A percentile compares a stretch with the other conserved stretches of the same genome.
Conservation (phyloP, 2,329 filamentous ascomycete species). For the Claviceps capensis region DNA sequence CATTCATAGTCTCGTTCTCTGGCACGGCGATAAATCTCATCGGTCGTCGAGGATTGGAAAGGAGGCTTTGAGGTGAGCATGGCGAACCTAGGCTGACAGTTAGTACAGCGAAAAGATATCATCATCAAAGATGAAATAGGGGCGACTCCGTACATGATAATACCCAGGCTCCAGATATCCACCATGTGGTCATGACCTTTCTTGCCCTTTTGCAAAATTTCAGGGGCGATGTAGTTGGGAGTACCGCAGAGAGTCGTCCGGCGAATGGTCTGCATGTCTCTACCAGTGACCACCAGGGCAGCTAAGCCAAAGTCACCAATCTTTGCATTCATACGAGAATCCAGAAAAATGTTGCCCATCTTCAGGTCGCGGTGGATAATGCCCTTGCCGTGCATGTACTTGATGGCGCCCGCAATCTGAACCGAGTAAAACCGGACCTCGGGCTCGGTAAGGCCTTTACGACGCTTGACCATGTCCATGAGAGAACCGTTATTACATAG, state of each 20-base stretch:
- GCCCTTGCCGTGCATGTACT: conserved; percentile 91
- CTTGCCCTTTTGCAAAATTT: conserved; percentile 87
- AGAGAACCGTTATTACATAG: conserved; percentile 90
- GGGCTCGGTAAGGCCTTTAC: conserved; percentile 80
- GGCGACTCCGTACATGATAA: conserved; percentile 63
- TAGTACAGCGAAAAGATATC: background rate
- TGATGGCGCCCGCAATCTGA: conserved; percentile 91
- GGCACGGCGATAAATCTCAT: conserved; percentile 68
- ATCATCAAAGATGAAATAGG: background rate
- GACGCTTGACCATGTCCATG: conserved; percentile 93
- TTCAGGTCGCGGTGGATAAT: conserved; percentile 96
- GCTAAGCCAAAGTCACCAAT: conserved; percentile 95
- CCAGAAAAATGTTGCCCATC: conserved; percentile 95
- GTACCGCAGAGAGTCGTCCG: conserved; percentile 93
- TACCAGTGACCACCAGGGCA: conserved; percentile 79
- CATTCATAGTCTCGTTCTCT: conserved; percentile 65
- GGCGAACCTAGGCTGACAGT: conserved; percentile 51
- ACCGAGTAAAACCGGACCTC: conserved; percentile 90
- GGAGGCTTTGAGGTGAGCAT: conserved; percentile 94
- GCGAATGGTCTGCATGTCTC: conserved; percentile 71
- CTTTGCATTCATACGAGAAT: conserved; percentile 92
- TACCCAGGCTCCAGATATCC: conserved; percentile 94
- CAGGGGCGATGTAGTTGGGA: conserved; percentile 95
- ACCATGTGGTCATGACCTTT: conserved; percentile 96
- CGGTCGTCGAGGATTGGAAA: conserved; percentile 82